Percentiles rank a stretch among this genome's conserved stretches.
Conservation (phyloP, 225 moss, liverwort and hornwort genomes). For the Neckera pumila region DNA sequence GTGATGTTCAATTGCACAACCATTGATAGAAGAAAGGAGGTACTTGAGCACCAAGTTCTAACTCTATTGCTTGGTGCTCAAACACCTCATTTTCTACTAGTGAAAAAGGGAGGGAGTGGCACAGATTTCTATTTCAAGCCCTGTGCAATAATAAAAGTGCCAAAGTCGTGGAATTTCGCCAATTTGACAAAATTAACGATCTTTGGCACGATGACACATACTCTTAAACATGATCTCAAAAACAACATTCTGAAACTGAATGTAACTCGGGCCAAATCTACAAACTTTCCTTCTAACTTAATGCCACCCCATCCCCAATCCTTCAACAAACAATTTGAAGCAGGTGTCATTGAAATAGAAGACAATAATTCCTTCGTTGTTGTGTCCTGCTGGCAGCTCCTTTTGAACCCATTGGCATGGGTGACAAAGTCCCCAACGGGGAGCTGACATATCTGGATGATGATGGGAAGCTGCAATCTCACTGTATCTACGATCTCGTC, state of each 20-base stretch:
- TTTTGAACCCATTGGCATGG: conserved; percentile 39
- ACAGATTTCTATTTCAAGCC: background rate
- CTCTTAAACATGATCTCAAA: background rate
- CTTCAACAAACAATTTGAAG: background rate
- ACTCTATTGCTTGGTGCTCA: background rate
- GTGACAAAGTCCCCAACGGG: conserved; percentile 66
- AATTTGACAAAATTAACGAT: too few species aligned
- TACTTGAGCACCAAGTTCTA: background rate
- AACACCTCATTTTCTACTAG: background rate
- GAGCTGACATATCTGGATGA: conserved; percentile 58
- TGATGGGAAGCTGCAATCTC: conserved; percentile 50
- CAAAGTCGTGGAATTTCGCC: background rate
- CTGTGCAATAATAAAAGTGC: background rate
- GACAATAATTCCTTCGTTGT: background rate
- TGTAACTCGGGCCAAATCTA: background rate
- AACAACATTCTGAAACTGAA: background rate
- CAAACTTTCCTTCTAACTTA: background rate
- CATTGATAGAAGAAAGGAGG: background rate
- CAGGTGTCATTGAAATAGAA: background rate
- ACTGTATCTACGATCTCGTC: conserved; percentile 41
- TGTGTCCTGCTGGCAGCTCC: conserved; percentile 1
- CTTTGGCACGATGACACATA: background rate
- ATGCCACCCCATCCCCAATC: background rate
- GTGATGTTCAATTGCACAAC: background rate
- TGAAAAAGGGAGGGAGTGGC: background rate